phyloP scores from a whole-genome alignment of 768 basidiomycete genomes.

The Pisolithus marmoratus region DNA sequence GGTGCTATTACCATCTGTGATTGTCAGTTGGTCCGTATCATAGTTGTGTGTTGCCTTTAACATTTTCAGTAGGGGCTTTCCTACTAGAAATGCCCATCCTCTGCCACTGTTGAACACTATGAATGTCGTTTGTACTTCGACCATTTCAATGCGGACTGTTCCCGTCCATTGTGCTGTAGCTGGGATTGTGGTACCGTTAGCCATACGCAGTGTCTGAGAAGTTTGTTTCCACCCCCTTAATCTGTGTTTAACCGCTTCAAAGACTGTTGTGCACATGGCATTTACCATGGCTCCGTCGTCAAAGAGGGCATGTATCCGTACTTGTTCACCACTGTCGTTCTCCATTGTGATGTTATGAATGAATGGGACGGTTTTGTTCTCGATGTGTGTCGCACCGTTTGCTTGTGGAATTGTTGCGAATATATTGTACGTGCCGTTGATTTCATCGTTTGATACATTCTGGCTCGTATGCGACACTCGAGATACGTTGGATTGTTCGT shows the following conservation, averaged over 20 bases:
- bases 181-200: not conserved
- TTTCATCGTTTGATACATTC: too few relatives aligned
- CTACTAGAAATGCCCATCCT: slow-evolving; percentile 22
- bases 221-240: not conserved
- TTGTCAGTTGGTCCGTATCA: not conserved
- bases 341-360: too few relatives aligned
- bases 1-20: not conserved
- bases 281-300: not conserved
- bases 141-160: not conserved
- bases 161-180: not conserved
- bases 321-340: too few relatives aligned
- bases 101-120: slow-evolving; percentile 10
- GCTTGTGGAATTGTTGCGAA: too few relatives aligned
- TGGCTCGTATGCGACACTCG: too few relatives aligned
- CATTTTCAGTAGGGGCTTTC: slow-evolving; percentile 20
- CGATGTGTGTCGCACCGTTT: too few relatives aligned
- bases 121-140: not conserved
- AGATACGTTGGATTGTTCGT: too few relatives aligned
- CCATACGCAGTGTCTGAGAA: not conserved
- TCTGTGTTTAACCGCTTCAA: not conserved
- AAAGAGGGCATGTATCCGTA: not conserved
- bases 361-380: too few relatives aligned
- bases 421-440: too few relatives aligned
- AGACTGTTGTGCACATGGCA: not conserved
- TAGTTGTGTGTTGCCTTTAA: slow-evolving; percentile 24